Base-by-base conservation (phyloP, 495 filamentous ascomycete genomes). In the Penicillium psychrofluorescens region DNA sequence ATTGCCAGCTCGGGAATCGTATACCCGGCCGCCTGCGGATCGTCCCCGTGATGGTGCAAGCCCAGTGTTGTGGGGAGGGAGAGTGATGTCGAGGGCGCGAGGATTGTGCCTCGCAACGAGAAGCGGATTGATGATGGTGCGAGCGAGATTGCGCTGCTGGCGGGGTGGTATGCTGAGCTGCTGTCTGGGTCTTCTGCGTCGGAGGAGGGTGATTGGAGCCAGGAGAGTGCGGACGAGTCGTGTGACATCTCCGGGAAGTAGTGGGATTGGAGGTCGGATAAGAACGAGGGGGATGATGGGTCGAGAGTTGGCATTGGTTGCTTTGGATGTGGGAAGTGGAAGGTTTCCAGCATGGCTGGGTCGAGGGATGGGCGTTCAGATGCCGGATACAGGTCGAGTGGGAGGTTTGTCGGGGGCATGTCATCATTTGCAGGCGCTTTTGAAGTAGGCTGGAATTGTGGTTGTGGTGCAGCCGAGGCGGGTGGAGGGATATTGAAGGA, bases 21-120 rank as follows among this genome's bases (percentile, higher is more conserved):
- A 61, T 98, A 98, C 0, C 92, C 92, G 0, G 92, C 92, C 0
- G 90, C 88, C 54, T 92, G 87, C 10, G 92, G 92, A 7, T 94
- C 90, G 36, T 94, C 81, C 48, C 82, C 90, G 62, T 98, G 92
- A 62, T 98, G 92, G 63, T 98, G 92, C 33, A 98, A 74, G 1
- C 92, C 92, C 22, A 84, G 74, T 11, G 74, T 81, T 1, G 76
- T 75, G 0, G 91, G 83, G 15, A 97, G 77, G 7, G 75, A 72
- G 37, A 85, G 74, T 9, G 88, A 78, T 6, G 76, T 77, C 22
- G 79, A 71, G 1, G 92, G 92, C 0, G 90, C 76, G 16, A 98
- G 70, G 0, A 98, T 71, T 1, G 68, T 66, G 38, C 90, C 92
- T 11, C 72, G 75, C 54, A 98, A 90, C 56, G 90, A 84, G 72